Evolutionary conservation across 108 stramenopile genomes (phyloP).

Genomic region (Fistulifera solaris): DNA sequence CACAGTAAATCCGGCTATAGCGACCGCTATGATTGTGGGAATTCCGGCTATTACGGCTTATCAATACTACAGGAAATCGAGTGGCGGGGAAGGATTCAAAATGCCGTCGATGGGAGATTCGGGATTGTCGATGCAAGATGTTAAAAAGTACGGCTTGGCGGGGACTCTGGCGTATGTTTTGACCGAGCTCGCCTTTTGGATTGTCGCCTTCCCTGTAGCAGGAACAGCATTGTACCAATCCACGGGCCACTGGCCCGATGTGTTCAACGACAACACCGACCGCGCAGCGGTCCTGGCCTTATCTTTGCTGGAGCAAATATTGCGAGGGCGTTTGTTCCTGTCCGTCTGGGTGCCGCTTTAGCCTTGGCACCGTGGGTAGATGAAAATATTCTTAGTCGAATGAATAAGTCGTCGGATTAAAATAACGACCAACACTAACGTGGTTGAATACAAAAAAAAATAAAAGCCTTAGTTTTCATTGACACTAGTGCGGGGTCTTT

Average conservation of each 20-base stretch:
- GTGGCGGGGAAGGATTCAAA: slow-evolving; percentile 17
- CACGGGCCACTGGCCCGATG: slow-evolving; percentile 87
- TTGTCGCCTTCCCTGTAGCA: slow-evolving; percentile 81
- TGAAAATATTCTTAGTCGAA: slow-evolving; percentile 61
- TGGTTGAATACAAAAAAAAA: background rate
- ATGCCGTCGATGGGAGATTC: slow-evolving; percentile 20
- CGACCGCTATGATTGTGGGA: slow-evolving; percentile 52
- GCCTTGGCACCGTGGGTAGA: slow-evolving; percentile 89
- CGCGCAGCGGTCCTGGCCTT: slow-evolving; percentile 68
- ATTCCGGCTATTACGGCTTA: slow-evolving; percentile 65
- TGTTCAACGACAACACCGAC: slow-evolving; percentile 61
- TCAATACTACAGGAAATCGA: slow-evolving; percentile 37
- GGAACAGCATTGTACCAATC: slow-evolving; percentile 64
- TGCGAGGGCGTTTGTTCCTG: slow-evolving; percentile 74
- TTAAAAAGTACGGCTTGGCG: slow-evolving; percentile 79
- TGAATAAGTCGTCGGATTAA: background rate
- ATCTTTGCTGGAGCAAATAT: slow-evolving; percentile 83
- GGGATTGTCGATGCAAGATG: slow-evolving; percentile 67
- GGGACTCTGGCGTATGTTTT: slow-evolving; percentile 82
- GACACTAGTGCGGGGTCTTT: no score
- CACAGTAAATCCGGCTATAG: slow-evolving; percentile 41
- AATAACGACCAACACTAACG: background rate
- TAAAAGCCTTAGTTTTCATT: slow-evolving; percentile 6
- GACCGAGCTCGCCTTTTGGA: slow-evolving; percentile 87
- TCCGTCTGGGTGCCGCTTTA: slow-evolving; percentile 80